phyloP scores from a whole-genome alignment of 495 filamentous ascomycete species.

The Xylaria curta region DNA sequence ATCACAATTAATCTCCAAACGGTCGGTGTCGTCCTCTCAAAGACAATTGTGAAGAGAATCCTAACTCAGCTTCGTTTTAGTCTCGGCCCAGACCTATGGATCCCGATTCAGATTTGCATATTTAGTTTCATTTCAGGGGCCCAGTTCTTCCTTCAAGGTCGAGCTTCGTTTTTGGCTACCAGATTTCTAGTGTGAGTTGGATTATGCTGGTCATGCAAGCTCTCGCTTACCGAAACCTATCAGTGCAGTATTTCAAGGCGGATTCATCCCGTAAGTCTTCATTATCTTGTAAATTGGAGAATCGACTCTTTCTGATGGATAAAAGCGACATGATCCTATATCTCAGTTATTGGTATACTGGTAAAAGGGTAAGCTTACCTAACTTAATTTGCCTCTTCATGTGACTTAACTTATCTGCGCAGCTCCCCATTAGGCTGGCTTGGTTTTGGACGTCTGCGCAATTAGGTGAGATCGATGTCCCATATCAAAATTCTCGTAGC shows the following conservation, averaged over 20 bases:
- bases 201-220: background rate
- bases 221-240: conserved; percentile 22
- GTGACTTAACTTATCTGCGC: conserved; percentile 8
- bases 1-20: conserved; percentile 77
- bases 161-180: conserved; percentile 65
- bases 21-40: conserved; percentile 31
- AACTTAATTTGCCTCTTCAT: background rate
- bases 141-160: conserved; percentile 71
- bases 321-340: conserved; percentile 35
- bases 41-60: background rate
- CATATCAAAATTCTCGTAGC: background rate
- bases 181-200: conserved; percentile 66
- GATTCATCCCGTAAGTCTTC: conserved; percentile 59
- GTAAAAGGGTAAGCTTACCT: conserved; percentile 30
- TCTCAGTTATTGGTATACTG: conserved; percentile 36
- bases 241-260: conserved; percentile 69
- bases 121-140: conserved; percentile 75
- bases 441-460: conserved; percentile 39
- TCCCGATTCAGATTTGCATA: conserved; percentile 78
- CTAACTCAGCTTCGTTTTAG: conserved; percentile 20
- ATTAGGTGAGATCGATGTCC: conserved; percentile 25
- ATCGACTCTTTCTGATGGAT: conserved; percentile 11
- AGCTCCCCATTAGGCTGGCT: conserved; percentile 36
- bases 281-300: no score
- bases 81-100: conserved; percentile 76